Evolutionary conservation across 129 eudicot genomes (phyloP), one percentile per base, ranked within the genome.

Genomic region (Tagetes patula): DNA sequence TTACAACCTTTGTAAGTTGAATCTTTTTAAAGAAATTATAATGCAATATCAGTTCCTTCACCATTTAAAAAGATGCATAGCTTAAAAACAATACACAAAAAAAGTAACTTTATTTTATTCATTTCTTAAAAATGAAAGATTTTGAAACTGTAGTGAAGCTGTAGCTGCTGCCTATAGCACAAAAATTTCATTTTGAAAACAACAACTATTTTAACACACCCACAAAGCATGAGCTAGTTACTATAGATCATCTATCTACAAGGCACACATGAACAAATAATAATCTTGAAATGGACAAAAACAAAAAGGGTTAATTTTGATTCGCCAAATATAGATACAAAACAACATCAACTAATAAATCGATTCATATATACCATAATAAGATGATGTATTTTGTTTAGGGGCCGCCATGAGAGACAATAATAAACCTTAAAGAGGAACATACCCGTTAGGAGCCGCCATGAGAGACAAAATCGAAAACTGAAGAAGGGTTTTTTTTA

Each of bases 381-480:
- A 67, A 67, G 27, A 20, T 20, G 27, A 20, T 20, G 27, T 20
- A 20, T 20, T 20, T 20, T 20, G 27, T 20, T 20, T 20, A 20
- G 27, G 27, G 27, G 27, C 27, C 27, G 27, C 27, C 27, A 20
- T 20, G 27, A 20, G 27, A 20, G 27, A 20, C 27, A 27, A 5
- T 46, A 2, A 45, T 9, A 63, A 36, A 63, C 48, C 40, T 61
- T 74, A 12, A 1, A 63, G 64, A 56, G 49, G 73, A 41, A 63
- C 73, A 66, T 75, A 75, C 79, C 79, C 79, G 73, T 75, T 75
- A 2, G 79, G 72, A 66, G 79, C 73, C 7, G 79, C 79, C 79
- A 75, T 75, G 54, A 55, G 73, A 41, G 59, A 73, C 6, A 48
- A 60, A 39, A 10, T 31, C 45, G 14, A 37, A 59, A 33, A 40